Evolutionary conservation across 1,139 yeast species (phyloP).

Genomic region (Yamadazyma sp.): DNA sequence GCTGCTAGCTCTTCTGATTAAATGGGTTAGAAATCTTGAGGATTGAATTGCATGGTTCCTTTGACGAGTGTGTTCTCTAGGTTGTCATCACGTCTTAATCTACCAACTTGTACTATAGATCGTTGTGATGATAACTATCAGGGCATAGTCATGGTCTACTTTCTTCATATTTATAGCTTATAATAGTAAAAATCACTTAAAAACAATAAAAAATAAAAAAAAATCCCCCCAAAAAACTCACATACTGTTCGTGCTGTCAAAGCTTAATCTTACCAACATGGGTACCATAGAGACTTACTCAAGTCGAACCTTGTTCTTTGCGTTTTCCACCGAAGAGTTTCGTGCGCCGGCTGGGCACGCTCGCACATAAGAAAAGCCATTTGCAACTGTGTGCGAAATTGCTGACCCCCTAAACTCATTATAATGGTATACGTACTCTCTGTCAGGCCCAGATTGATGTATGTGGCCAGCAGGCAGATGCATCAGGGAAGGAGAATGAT

Average conservation of each 20-base stretch:
- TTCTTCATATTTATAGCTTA: background rate
- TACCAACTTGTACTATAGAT: conserved; percentile 14
- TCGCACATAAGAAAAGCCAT: background rate
- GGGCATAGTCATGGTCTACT: conserved; percentile 8
- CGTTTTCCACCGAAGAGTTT: too few species aligned
- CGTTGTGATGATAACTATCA: conserved; percentile 14
- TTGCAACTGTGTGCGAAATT: conserved; percentile 2
- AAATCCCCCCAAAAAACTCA: background rate
- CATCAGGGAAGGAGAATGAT: conserved; percentile 18
- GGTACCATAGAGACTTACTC: too few species aligned
- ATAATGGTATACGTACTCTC: conserved; percentile 32
- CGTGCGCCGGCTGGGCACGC: too few species aligned
- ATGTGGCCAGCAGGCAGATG: conserved; percentile 26
- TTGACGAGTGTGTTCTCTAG: conserved; percentile 16
- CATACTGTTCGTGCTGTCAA: background rate
- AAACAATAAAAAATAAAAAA: background rate
- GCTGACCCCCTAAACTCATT: background rate
- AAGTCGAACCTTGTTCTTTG: background rate
- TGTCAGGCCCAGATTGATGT: conserved; percentile 30
- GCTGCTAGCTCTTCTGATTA: conserved; percentile 23
- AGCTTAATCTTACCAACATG: too few species aligned
- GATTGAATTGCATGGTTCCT: conserved; percentile 1
- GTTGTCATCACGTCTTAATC: conserved; percentile 17
- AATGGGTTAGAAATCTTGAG: background rate
- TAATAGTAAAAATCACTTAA: background rate